Percentiles rank a stretch among this genome's conserved stretches.
Conservation (phyloP, 1,284 basidiomycete species). For the Limonomyces culmigenus region DNA sequence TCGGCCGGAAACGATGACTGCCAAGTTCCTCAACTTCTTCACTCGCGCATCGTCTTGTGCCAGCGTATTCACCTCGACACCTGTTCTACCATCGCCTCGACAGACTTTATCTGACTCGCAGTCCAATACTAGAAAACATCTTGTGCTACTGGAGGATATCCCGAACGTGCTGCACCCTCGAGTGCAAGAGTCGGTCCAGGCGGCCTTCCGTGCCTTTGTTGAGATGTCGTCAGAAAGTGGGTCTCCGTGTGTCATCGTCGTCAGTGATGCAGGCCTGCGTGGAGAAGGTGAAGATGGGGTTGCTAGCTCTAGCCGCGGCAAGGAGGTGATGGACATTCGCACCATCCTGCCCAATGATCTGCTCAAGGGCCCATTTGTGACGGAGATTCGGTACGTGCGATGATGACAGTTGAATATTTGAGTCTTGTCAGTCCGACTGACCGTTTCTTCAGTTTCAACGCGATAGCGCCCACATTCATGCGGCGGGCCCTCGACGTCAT, state of each 20-base stretch:
- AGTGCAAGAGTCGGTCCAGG: conserved; percentile 50
- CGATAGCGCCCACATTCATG: conserved; percentile 78
- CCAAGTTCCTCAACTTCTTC: conserved; percentile 70
- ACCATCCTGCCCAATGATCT: conserved; percentile 47
- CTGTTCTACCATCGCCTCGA: not conserved
- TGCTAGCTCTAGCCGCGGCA: conserved; percentile 21
- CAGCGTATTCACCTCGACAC: conserved; percentile 24
- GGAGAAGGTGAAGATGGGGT: conserved; percentile 49
- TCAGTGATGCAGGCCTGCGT: conserved; percentile 69
- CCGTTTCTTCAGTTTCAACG: conserved; percentile 58
- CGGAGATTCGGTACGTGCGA: conserved; percentile 60
- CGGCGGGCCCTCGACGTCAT: conserved; percentile 61
- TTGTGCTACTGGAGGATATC: conserved; percentile 83
- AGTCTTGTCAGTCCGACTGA: not conserved
- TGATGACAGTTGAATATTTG: not conserved
- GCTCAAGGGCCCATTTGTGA: conserved; percentile 45
- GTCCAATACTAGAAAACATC: conserved; percentile 15
- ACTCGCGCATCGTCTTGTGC: conserved; percentile 53
- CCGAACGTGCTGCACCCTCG: conserved; percentile 73
- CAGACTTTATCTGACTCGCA: not conserved
- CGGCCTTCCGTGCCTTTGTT: conserved; percentile 19
- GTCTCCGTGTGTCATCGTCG: conserved; percentile 66
- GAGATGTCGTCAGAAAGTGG: not conserved
- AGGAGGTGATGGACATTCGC: conserved; percentile 50
- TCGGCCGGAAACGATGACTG: conserved; percentile 39